Conservation (phyloP, 2,329 filamentous ascomycete species). For the Aspergillus pseudonomiae region DNA sequence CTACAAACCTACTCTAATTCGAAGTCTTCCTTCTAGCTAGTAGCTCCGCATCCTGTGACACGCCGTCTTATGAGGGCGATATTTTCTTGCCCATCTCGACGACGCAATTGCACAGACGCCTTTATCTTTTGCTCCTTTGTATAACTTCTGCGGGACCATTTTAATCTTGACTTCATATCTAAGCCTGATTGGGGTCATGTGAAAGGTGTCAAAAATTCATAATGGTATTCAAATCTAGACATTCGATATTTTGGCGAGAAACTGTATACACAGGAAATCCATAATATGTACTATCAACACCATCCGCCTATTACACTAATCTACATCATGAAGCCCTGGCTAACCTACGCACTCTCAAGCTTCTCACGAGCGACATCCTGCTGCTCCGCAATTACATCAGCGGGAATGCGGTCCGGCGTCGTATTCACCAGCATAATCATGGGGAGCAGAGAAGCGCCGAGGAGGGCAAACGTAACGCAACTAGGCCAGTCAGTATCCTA, state of each 20-base stretch:
- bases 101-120: too few species aligned
- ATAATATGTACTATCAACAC: background rate
- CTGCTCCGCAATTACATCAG: conserved; percentile 42
- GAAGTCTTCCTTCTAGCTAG: background rate
- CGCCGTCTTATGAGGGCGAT: too few species aligned
- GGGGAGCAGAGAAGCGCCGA: conserved; percentile 38
- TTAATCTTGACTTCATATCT: too few species aligned
- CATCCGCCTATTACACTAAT: background rate
- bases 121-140: too few species aligned
- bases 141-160: too few species aligned
- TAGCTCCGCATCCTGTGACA: too few species aligned
- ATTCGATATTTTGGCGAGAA: too few species aligned
- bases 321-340: background rate
- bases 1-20: background rate
- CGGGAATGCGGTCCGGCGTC: conserved; percentile 45
- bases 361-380: conserved; percentile 21
- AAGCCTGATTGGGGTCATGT: too few species aligned
- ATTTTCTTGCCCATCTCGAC: too few species aligned
- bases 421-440: conserved; percentile 46
- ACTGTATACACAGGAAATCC: too few species aligned
- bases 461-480: conserved; percentile 44
- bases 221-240: too few species aligned
- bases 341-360: background rate
- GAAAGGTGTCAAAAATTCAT: too few species aligned
- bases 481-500: conserved; percentile 22